Conservation (phyloP, 2,329 filamentous ascomycete genomes). For the Hypoxylon sp. region DNA sequence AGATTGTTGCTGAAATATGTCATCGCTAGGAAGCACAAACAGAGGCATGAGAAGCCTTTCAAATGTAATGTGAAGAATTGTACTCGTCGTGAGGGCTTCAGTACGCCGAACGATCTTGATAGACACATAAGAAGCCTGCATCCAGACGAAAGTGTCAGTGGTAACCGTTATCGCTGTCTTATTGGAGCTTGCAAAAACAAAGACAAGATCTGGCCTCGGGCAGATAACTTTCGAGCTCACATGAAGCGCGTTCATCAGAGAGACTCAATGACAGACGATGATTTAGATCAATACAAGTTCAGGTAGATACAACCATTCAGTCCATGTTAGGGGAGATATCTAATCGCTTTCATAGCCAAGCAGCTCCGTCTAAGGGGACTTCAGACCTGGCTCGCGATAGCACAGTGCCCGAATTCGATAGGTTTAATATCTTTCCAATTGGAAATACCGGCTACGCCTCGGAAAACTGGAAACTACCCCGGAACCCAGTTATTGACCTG, state of each 20-base stretch:
- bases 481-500: slow-evolving; percentile 28
- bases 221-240: slow-evolving; percentile 90
- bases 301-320: slow-evolving; percentile 45
- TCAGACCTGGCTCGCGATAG: slow-evolving; percentile 28
- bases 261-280: slow-evolving; percentile 56
- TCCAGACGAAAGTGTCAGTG: slow-evolving; percentile 60
- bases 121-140: slow-evolving; percentile 84
- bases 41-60: slow-evolving; percentile 78
- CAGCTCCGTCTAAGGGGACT: slow-evolving; percentile 25
- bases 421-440: slow-evolving; percentile 26
- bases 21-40: slow-evolving; percentile 76
- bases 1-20: slow-evolving; percentile 43
- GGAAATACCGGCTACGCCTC: slow-evolving; percentile 20
- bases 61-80: slow-evolving; percentile 73
- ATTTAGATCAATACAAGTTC: slow-evolving; percentile 56
- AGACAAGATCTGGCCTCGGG: slow-evolving; percentile 81
- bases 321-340: slow-evolving; percentile 16
- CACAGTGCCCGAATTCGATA: slow-evolving; percentile 17
- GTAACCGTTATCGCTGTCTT: slow-evolving; percentile 72
- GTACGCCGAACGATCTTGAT: slow-evolving; percentile 84
- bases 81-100: slow-evolving; percentile 75
- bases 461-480: slow-evolving; percentile 28
- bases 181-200: slow-evolving; percentile 69
- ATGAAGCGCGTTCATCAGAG: slow-evolving; percentile 75
- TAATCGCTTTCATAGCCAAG: slow-evolving; percentile 39